A percentile compares a stretch with the other conserved stretches of the same genome.
These are phyloP conservation scores for Pythium aristosporum DNA, from an alignment of 352 stramenopile genomes.

Conservation along the genomic window DNA sequence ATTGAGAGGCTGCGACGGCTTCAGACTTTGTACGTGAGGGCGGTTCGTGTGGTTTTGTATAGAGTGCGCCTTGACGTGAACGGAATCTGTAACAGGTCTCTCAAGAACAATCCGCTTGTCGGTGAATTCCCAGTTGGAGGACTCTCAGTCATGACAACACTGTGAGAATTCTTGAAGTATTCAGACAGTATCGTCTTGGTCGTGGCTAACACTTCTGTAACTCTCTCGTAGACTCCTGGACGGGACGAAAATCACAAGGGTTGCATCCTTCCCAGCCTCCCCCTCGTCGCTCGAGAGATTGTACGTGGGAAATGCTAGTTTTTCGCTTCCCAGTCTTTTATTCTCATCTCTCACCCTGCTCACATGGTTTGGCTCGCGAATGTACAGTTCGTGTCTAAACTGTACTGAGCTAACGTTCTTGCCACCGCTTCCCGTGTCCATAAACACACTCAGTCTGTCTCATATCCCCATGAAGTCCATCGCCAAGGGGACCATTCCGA, in stretches of 20 bases:
- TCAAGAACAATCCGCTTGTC: not conserved
- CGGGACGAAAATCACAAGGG: not conserved
- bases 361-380: not conserved
- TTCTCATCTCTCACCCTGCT: not conserved
- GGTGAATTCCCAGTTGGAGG: not conserved
- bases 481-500: not conserved
- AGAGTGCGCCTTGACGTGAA: not conserved
- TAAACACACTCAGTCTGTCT: not conserved
- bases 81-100: not conserved
- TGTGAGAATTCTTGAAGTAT: not conserved
- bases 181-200: not conserved
- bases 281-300: not conserved
- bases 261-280: not conserved
- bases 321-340: not conserved
- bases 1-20: not conserved
- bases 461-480: not conserved
- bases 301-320: not conserved
- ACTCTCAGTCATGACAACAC: not conserved
- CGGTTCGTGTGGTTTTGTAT: not conserved
- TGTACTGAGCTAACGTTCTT: conserved; percentile 2
- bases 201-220: not conserved
- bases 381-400: not conserved
- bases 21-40: not conserved
- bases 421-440: not conserved
- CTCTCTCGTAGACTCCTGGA: conserved; percentile 1